Evolutionary conservation across 345 rosid genomes (phyloP), one percentile per base, ranked within the genome.

Genomic region (Pugionium cornutum): DNA sequence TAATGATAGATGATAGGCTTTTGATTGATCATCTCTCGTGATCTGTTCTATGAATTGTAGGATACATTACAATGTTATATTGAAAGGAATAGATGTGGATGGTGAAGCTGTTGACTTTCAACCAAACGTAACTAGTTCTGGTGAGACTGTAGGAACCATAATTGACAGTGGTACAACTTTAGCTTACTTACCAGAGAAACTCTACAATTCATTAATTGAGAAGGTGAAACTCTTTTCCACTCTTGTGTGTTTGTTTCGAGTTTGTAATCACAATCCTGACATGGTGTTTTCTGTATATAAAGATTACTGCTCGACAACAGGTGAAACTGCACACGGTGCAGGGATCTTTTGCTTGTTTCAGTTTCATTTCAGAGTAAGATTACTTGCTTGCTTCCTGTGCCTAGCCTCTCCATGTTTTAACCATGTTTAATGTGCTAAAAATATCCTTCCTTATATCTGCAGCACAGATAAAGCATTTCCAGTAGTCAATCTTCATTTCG

Each of bases 131-230:
- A 30, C 67, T 52, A 66, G 37, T 66, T 0, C 54, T 11, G 82
- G 84, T 31, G 81, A 75, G 9, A 66, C 37, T 31, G 88, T 66
- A 59, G 91, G 86, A 75, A 80, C 97, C 28, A 88, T 92, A 61
- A 68, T 92, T 30, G 98, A 92, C 76, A 92, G 97, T 69, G 98
- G 98, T 64, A 89, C 98, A 49, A 89, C 97, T 56, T 81, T 92
- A 83, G 87, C 95, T 41, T 92, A 89, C 81, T 82, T 92, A 69
- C 98, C 98, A 3, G 46, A 61, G 2, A 58, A 35, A 29, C 69
- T 89, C 32, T 88, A 84, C 76, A 75, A 77, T 26, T 39, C 83
- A 42, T 9, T 92, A 72, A 69, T 88, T 80, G 48, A 6, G 2
- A 69, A 85, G 90, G 98, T 88, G 41, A 57, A 44, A 44, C 11